Percentiles rank a stretch among this genome's conserved stretches.
phyloP scores from a whole-genome alignment of 805 yeast species.

The Metschnikowia noctiluminum region DNA sequence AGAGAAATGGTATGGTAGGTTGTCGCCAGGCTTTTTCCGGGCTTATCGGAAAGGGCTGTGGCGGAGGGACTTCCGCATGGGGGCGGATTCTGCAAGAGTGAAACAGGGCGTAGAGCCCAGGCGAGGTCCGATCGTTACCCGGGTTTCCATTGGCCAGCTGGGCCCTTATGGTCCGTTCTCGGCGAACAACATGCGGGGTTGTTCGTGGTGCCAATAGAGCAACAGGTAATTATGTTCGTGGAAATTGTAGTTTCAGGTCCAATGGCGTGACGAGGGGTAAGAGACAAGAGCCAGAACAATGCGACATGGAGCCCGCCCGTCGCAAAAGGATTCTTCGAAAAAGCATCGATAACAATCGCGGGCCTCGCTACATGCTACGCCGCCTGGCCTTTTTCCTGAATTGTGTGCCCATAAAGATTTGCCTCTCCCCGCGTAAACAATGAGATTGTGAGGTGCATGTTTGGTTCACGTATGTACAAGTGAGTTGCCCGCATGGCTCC shows the following conservation, averaged over 20 bases:
- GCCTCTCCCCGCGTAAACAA: conserved; percentile 6
- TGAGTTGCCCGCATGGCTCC: conserved; percentile 3
- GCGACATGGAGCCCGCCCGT: neutral
- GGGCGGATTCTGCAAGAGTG: neutral
- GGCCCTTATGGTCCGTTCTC: neutral
- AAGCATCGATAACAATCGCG: neutral
- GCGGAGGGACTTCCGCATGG: neutral
- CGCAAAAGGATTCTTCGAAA: neutral
- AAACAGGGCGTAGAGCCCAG: conserved; percentile 8
- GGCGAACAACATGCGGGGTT: conserved; percentile 5
- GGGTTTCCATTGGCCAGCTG: neutral
- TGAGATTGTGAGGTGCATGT: neutral
- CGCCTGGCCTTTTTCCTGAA: neutral
- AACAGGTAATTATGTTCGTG: neutral
- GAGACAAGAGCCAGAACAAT: neutral
- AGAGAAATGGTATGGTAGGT: neutral
- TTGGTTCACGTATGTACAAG: neutral
- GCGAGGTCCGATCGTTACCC: neutral
- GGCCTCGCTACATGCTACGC: neutral
- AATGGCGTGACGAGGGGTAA: neutral
- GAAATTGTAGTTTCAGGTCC: neutral
- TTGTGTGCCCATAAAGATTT: conserved; percentile 4
- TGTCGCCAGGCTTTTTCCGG: conserved; percentile 6
- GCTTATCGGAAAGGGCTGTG: conserved; percentile 6
- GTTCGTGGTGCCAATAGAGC: neutral